Evolutionary conservation across 139 green algal species (phyloP).

Genomic region (Tetradesmus obliquus): DNA sequence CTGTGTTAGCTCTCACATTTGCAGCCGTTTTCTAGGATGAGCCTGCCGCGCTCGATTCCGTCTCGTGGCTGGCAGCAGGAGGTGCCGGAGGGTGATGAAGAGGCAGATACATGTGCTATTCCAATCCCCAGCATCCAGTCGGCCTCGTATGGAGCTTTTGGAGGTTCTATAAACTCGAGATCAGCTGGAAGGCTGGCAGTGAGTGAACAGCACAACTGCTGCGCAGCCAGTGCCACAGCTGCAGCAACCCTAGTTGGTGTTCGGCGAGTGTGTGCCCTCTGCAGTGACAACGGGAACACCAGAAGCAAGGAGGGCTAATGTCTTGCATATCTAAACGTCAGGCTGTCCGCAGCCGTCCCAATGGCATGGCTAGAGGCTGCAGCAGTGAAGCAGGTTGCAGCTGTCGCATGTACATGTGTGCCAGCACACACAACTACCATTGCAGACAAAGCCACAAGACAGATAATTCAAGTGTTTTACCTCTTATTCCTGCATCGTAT

Average conservation of each 20-base stretch:
- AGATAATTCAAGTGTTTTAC: too few species aligned
- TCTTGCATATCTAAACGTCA: not conserved
- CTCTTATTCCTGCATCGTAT: too few species aligned
- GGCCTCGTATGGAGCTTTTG: not conserved
- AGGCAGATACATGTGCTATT: not conserved
- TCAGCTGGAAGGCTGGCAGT: not conserved
- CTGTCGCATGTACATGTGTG: not conserved
- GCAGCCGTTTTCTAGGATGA: not conserved
- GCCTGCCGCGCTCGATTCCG: not conserved
- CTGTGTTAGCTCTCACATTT: not conserved
- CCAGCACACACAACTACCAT: not conserved
- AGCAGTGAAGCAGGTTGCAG: not conserved
- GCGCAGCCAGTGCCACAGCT: not conserved
- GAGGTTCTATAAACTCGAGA: not conserved
- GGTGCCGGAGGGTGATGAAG: not conserved
- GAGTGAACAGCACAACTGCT: not conserved
- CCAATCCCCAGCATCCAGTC: not conserved
- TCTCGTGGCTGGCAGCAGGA: not conserved
- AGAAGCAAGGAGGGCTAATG: not conserved
- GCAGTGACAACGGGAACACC: not conserved
- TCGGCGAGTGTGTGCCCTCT: not conserved
- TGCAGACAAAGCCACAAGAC: too few species aligned
- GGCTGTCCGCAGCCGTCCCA: not conserved
- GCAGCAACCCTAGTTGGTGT: not conserved
- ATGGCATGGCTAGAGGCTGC: not conserved